These are phyloP conservation scores for Schizosaccharomyces japonicus DNA, from an alignment of 805 yeast species.

Conservation along the genomic window DNA sequence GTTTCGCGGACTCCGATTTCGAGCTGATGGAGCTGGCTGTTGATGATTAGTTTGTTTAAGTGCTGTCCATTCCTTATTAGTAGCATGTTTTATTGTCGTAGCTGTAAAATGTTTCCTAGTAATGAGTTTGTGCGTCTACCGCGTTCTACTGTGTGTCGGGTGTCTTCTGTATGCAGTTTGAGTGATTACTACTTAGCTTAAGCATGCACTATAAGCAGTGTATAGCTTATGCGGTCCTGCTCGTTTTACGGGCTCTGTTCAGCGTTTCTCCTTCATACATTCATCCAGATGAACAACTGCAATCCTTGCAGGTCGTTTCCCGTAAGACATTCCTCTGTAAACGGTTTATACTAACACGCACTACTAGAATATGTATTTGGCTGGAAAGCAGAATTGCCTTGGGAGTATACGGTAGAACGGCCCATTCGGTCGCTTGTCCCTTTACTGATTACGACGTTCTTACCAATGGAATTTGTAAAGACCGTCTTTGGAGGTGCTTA, in stretches of 20 bases:
- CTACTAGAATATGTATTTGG: conserved; percentile 17
- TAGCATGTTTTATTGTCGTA: no score
- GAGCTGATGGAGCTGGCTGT: no score
- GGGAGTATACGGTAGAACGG: conserved; percentile 46
- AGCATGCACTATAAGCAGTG: not conserved
- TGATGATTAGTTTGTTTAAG: no score
- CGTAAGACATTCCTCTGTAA: conserved; percentile 12
- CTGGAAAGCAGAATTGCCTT: conserved; percentile 33
- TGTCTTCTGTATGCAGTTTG: no score
- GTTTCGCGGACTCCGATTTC: no score
- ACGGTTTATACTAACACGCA: not conserved
- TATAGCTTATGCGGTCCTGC: conserved; percentile 3
- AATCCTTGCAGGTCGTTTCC: conserved; percentile 54
- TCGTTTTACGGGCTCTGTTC: conserved; percentile 25
- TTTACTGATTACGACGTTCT: conserved; percentile 13
- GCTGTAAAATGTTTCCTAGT: no score
- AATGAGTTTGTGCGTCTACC: no score
- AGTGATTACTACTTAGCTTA: no score
- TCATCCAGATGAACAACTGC: conserved; percentile 96
- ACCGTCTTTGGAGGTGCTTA: not conserved
- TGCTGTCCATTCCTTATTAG: no score
- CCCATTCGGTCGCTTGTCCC: conserved; percentile 58
- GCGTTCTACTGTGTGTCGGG: no score
- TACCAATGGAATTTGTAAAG: not conserved
- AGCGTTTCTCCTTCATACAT: conserved; percentile 58